Evolutionary conservation across 805 yeast genomes (phyloP).

Genomic region (Blastobotrys mokoenaii): DNA sequence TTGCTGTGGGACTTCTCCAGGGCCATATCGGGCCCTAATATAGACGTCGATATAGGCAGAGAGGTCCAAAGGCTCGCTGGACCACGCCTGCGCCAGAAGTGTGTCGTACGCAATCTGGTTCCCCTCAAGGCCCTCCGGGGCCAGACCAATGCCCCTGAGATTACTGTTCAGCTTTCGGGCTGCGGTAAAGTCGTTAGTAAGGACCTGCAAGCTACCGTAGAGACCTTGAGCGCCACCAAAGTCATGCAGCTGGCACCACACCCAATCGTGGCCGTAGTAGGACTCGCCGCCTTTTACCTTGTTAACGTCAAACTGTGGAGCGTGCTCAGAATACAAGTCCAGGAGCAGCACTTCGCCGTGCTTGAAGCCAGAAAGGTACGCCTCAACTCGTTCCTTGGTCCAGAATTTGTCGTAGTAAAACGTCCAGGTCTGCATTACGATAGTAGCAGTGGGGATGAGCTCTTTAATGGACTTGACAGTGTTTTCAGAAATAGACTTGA

Average conservation of each 20-base stretch:
- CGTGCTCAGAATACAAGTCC: conserved; percentile 10
- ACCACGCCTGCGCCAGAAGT: conserved; percentile 12
- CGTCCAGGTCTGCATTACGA: conserved; percentile 14
- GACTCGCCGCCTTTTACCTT: not conserved
- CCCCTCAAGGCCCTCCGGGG: conserved; percentile 14
- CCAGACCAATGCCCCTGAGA: conserved; percentile 8
- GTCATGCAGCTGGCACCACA: conserved; percentile 15
- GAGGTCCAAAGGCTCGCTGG: conserved; percentile 4
- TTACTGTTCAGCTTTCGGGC: conserved; percentile 4
- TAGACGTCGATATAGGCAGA: conserved; percentile 4
- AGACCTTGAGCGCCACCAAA: conserved; percentile 12
- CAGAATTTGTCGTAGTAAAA: conserved; percentile 11
- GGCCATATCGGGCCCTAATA: conserved; percentile 10
- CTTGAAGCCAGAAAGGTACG: conserved; percentile 8
- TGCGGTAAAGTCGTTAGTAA: conserved; percentile 10
- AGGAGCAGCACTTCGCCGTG: conserved; percentile 9
- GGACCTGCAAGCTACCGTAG: conserved; percentile 9
- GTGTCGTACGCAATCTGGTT: conserved; percentile 11
- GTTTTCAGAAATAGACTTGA: conserved; percentile 6
- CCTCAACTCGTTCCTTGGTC: conserved; percentile 8
- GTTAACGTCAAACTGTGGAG: conserved; percentile 8
- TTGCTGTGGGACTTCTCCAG: conserved; percentile 2
- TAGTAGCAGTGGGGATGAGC: conserved; percentile 7
- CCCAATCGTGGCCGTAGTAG: conserved; percentile 13
- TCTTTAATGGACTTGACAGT: conserved; percentile 5